Base-by-base conservation (phyloP, 208 protist species). In the Giardia duodenalis region DNA sequence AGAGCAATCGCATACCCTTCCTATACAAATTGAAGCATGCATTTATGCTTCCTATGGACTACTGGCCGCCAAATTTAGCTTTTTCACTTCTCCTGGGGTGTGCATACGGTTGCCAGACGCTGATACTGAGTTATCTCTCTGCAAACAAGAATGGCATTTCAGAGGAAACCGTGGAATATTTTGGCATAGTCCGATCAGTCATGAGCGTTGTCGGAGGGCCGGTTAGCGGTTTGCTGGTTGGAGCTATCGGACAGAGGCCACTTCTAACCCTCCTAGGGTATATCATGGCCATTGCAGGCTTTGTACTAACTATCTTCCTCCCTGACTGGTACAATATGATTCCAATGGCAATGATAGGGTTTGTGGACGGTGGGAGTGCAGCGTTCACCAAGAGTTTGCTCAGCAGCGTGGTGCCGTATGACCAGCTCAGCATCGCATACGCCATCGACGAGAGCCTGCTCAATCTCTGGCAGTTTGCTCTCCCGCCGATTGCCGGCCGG, bases 131-230 rank as follows among this genome's bases (percentile, higher is more conserved):
- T n/a, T 89, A 46, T 89, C 42, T 89, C 19, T 10, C 57, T 39
- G 30, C 57, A 10, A 89, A 89, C 42, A 89, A 45, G 4, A 10
- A 89, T n/a, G 42, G 4, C 4, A 46, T 44, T 89, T n/a, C 4
- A 45, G 44, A 3, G 19, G 39, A 89, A 45, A 89, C 86, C 4
- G 22, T 42, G 57, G 57, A 76, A 30, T 76, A 76, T 76, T 76
- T 76, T 89, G 86, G 86, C 44, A 45, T 89, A 19, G 86, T 89
- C 44, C 86, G 86, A 46, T 89, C 86, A 46, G 86, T 45, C 4
- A 44, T 44, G 4, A 46, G 22, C 44, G 42, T 89, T n/a, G 4
- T 89, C 4, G 86, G 86, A 46, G 86, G 86, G 39, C 86, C 86
- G 4, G 42, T 89, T 46, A 46, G 86, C 44, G 86, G 86, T 89